Conservation (phyloP, 441 rosid genomes). For the Populus hybrid region DNA sequence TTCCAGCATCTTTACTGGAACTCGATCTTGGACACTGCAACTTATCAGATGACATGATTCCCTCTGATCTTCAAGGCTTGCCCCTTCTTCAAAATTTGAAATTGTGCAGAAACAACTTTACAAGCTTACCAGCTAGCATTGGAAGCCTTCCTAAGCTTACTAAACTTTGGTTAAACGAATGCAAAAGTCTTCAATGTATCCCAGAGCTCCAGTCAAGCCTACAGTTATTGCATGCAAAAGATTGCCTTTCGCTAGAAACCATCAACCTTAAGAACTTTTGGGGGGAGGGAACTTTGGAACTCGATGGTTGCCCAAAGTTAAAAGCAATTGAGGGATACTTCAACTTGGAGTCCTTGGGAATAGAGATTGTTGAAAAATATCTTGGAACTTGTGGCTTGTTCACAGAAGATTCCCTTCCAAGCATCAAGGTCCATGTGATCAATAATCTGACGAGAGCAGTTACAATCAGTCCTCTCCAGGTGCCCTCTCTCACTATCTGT, state of each 20-base stretch:
- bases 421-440: background rate
- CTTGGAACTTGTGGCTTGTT: background rate
- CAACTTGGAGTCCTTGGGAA: background rate
- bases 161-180: background rate
- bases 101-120: conserved; percentile 17
- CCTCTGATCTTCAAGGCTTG: conserved; percentile 13
- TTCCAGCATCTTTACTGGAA: conserved; percentile 8
- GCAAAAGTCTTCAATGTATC: too few species aligned
- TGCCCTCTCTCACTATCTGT: background rate
- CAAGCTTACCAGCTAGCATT: conserved; percentile 6
- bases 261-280: background rate
- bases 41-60: conserved; percentile 13
- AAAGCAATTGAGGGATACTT: conserved; percentile 5
- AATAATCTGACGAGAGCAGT: background rate
- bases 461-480: background rate
- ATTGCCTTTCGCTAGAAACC: background rate
- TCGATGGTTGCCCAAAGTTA: background rate
- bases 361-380: background rate
- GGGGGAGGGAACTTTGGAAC: background rate
- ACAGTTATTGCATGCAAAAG: background rate
- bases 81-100: background rate
- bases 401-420: background rate
- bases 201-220: background rate
- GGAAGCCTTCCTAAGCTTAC: background rate
- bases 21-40: conserved; percentile 13